Evolutionary conservation across 495 filamentous ascomycete species (phyloP).

Genomic region (Penicillium turbatum): DNA sequence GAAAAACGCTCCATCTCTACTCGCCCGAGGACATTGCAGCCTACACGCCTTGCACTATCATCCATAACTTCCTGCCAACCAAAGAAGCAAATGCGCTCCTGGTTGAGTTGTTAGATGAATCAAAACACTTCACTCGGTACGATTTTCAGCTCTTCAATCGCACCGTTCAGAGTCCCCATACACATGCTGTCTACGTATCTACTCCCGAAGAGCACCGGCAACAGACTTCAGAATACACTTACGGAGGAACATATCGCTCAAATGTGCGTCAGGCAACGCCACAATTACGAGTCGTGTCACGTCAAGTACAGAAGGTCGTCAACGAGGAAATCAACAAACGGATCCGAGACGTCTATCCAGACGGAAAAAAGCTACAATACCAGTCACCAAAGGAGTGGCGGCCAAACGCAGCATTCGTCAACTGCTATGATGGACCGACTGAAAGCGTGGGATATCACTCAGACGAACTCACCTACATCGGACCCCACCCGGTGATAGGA

Average conservation of each 20-base stretch:
- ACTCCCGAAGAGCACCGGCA: slow-evolving; percentile 52
- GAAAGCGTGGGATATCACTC: slow-evolving; percentile 88
- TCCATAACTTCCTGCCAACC: slow-evolving; percentile 81
- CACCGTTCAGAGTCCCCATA: slow-evolving; percentile 76
- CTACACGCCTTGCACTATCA: slow-evolving; percentile 82
- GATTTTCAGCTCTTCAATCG: slow-evolving; percentile 85
- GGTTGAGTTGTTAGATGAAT: slow-evolving; percentile 69
- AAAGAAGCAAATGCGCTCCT: slow-evolving; percentile 69
- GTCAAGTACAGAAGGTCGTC: slow-evolving; percentile 64
- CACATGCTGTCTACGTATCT: slow-evolving; percentile 74
- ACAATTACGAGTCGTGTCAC: slow-evolving; percentile 60
- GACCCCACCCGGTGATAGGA: slow-evolving; percentile 81
- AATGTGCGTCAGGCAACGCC: slow-evolving; percentile 74
- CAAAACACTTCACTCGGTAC: slow-evolving; percentile 64
- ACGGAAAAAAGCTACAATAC: slow-evolving; percentile 67
- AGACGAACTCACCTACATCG: slow-evolving; percentile 90
- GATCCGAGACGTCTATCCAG: slow-evolving; percentile 57
- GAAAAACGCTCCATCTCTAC: slow-evolving; percentile 76
- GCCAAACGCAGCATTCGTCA: slow-evolving; percentile 89
- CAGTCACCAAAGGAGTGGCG: slow-evolving; percentile 70
- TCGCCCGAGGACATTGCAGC: slow-evolving; percentile 70
- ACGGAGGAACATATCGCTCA: slow-evolving; percentile 69
- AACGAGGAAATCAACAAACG: slow-evolving; percentile 67
- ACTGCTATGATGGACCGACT: slow-evolving; percentile 76
- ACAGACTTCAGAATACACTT: slow-evolving; percentile 76